These are phyloP conservation scores for Wickerhamiella australiensis DNA, from an alignment of 805 yeast species.

Conservation along the genomic window DNA sequence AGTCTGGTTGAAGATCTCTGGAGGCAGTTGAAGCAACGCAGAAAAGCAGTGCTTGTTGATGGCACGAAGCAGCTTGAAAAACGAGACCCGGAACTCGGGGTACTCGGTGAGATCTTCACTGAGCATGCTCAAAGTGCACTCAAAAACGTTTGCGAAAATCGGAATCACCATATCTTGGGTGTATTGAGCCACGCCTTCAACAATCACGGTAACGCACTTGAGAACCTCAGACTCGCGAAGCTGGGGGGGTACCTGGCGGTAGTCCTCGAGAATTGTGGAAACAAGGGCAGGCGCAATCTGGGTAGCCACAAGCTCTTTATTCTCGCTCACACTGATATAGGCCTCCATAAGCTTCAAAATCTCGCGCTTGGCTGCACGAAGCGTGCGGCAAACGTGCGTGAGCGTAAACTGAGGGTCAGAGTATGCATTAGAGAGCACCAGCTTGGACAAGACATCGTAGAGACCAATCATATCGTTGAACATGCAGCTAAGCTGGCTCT, in stretches of 20 bases:
- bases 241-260: slow-evolving; percentile 78
- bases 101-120: slow-evolving; percentile 90
- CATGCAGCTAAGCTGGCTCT: slow-evolving; percentile 73
- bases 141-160: slow-evolving; percentile 82
- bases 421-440: slow-evolving; percentile 63
- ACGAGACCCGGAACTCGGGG: slow-evolving; percentile 96
- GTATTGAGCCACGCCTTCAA: slow-evolving; percentile 71
- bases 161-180: slow-evolving; percentile 71
- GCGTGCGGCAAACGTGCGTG: slow-evolving; percentile 86
- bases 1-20: slow-evolving; percentile 80
- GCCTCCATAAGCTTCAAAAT: slow-evolving; percentile 78
- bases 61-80: slow-evolving; percentile 77
- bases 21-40: slow-evolving; percentile 78
- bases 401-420: slow-evolving; percentile 75
- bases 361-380: slow-evolving; percentile 94
- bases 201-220: slow-evolving; percentile 86
- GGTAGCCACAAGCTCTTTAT: slow-evolving; percentile 68
- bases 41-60: slow-evolving; percentile 76
- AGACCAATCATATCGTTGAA: slow-evolving; percentile 82
- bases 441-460: slow-evolving; percentile 75
- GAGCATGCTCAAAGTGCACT: slow-evolving; percentile 89
- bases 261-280: slow-evolving; percentile 78
- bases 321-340: slow-evolving; percentile 76
- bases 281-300: slow-evolving; percentile 75
- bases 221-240: slow-evolving; percentile 97